Conservation (phyloP, 176 grass and related monocot species). For the Olyra latifolia region DNA sequence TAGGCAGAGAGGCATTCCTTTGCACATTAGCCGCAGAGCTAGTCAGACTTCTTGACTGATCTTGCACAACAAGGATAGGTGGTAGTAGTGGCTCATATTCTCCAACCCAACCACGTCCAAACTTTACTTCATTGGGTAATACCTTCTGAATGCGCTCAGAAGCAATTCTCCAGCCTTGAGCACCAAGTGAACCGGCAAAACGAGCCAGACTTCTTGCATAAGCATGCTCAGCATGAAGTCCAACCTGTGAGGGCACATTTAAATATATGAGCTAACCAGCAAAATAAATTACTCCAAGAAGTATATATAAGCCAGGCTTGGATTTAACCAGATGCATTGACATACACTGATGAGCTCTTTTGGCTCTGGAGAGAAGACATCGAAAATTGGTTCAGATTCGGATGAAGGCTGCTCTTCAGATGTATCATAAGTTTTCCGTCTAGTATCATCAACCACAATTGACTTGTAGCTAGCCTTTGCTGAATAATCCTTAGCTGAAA, state of each 20-base stretch:
- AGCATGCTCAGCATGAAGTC: conserved; percentile 62
- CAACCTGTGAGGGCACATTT: conserved; percentile 64
- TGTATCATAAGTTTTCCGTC: conserved; percentile 74
- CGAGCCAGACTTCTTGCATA: conserved; percentile 93
- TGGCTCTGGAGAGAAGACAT: conserved; percentile 52
- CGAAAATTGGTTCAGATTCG: conserved; percentile 57
- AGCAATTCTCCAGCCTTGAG: conserved; percentile 77
- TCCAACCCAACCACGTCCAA: conserved; percentile 91
- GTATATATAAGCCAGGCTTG: neutral
- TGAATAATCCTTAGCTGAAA: conserved; percentile 64
- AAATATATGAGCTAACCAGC: conserved; percentile 32
- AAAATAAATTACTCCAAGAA: conserved; percentile 13
- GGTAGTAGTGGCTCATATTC: conserved; percentile 75
- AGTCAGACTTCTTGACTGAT: conserved; percentile 33
- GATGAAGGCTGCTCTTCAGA: conserved; percentile 51
- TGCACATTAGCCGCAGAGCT: conserved; percentile 35
- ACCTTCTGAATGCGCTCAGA: conserved; percentile 75
- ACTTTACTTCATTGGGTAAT: conserved; percentile 75
- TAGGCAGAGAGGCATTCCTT: conserved; percentile 38
- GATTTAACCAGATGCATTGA: conserved; percentile 37
- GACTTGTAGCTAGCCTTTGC: conserved; percentile 50
- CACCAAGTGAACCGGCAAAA: conserved; percentile 79
- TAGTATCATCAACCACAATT: conserved; percentile 81
- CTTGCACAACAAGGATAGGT: conserved; percentile 56
- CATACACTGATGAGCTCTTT: conserved; percentile 80